These are phyloP conservation scores for Jaminaea rosea DNA, from an alignment of 1,284 basidiomycete genomes.

Conservation along the genomic window DNA sequence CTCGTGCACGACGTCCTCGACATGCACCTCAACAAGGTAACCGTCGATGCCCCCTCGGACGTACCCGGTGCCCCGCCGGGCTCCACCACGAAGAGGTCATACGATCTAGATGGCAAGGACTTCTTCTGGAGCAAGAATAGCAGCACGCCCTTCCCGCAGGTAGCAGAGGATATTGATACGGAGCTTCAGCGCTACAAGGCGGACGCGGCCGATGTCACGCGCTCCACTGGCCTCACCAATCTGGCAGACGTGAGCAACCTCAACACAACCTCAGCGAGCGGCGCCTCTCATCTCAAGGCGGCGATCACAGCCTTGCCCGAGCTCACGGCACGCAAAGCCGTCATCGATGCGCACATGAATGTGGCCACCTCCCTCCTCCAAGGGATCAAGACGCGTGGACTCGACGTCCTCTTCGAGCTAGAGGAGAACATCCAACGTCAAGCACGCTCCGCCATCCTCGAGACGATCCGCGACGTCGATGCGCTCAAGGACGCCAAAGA, in stretches of 20 bases:
- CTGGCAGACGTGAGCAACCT: conserved; percentile 68
- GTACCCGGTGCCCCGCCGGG: not conserved
- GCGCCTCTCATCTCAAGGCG: conserved; percentile 89
- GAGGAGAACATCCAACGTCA: conserved; percentile 67
- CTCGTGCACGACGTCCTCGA: conserved; percentile 94
- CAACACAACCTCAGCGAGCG: conserved; percentile 79
- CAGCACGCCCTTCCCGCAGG: conserved; percentile 91
- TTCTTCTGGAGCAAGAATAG: conserved; percentile 99
- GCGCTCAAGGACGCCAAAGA: conserved; percentile 24
- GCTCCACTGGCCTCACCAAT: conserved; percentile 89
- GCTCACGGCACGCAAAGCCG: conserved; percentile 88
- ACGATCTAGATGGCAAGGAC: conserved; percentile 95
- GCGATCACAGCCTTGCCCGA: conserved; percentile 98
- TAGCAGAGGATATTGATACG: conserved; percentile 90
- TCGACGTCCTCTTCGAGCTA: conserved; percentile 92
- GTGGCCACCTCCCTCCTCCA: conserved; percentile 92
- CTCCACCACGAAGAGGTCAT: conserved; percentile 48
- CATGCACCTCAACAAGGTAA: conserved; percentile 91
- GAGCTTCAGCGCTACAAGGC: conserved; percentile 89
- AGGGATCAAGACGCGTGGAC: conserved; percentile 85
- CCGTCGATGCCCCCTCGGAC: conserved; percentile 52
- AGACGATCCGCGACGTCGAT: conserved; percentile 54
- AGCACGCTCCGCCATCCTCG: not conserved
- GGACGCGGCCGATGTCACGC: conserved; percentile 92
- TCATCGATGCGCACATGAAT: conserved; percentile 98